Conservation (phyloP, 805 yeast genomes). For the Teunomyces pallodes region DNA sequence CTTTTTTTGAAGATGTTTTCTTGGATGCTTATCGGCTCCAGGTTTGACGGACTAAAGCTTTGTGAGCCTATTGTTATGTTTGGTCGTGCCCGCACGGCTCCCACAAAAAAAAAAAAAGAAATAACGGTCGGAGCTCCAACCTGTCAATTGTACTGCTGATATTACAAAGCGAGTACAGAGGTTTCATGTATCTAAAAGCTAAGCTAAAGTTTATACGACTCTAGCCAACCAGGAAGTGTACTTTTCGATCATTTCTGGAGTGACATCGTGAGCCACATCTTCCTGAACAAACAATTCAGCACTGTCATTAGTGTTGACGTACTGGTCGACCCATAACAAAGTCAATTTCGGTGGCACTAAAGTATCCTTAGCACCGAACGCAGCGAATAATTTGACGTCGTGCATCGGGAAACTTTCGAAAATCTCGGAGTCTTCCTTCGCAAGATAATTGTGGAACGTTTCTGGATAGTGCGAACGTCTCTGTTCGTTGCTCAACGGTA, state of each 20-base stretch:
- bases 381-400: slow-evolving; percentile 33
- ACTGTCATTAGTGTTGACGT: slow-evolving; percentile 21
- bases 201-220: background rate
- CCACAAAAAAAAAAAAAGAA: background rate
- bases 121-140: background rate
- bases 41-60: too few relatives aligned
- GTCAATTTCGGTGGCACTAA: slow-evolving; percentile 36
- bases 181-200: too few relatives aligned
- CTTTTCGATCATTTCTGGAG: slow-evolving; percentile 31
- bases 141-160: background rate
- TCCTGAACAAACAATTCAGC: slow-evolving; percentile 28
- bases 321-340: slow-evolving; percentile 30
- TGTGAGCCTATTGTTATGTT: background rate
- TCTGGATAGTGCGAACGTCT: slow-evolving; percentile 22
- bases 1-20: too few relatives aligned
- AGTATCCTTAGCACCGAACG: slow-evolving; percentile 34
- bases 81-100: background rate
- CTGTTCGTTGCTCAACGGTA: slow-evolving; percentile 27
- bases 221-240: slow-evolving; percentile 32
- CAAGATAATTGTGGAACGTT: slow-evolving; percentile 29
- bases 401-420: slow-evolving; percentile 33
- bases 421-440: slow-evolving; percentile 26
- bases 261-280: slow-evolving; percentile 32
- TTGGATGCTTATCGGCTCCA: too few relatives aligned
- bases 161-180: background rate